These are phyloP conservation scores for Tolypocladium ophioglossoides DNA, from an alignment of 2,329 filamentous ascomycete genomes.

Conservation along the genomic window DNA sequence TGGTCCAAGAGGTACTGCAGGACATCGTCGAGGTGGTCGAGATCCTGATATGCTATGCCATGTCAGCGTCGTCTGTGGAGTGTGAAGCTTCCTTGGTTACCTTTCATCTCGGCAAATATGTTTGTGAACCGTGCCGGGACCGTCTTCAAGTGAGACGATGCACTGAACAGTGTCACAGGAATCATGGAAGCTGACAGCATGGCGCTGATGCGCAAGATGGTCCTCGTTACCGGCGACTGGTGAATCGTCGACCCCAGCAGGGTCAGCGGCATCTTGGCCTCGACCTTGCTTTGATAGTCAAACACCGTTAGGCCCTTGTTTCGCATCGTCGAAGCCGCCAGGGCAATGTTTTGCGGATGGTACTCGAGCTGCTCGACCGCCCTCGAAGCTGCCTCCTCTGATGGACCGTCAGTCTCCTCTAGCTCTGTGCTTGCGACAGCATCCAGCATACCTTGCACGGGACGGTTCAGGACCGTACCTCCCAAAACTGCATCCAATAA, in stretches of 20 bases:
- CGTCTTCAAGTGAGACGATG: constrained; percentile 2
- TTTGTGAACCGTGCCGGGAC: constrained; percentile 6
- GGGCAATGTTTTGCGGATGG: constrained; percentile 11
- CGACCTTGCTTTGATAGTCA: constrained; percentile 7
- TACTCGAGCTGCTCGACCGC: constrained; percentile 9
- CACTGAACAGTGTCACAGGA: constrained; percentile 10
- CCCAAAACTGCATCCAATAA: constrained; percentile 7
- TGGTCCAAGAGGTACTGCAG: constrained; percentile 14
- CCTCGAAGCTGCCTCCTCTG: constrained; percentile 8
- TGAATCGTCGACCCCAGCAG: constrained; percentile 11
- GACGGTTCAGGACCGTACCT: neutral
- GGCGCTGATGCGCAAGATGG: constrained; percentile 12
- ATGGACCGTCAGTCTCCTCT: neutral
- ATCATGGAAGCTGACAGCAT: constrained; percentile 13
- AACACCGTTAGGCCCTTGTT: constrained; percentile 8
- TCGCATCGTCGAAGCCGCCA: constrained; percentile 11
- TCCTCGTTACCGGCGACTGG: constrained; percentile 12
- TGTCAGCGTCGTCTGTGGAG: neutral
- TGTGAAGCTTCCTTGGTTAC: neutral
- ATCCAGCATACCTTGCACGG: constrained; percentile 10
- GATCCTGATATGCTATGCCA: constrained; percentile 8
- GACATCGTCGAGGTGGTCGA: constrained; percentile 9
- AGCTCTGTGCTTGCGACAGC: neutral
- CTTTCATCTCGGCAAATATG: constrained; percentile 7
- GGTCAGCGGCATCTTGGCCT: constrained; percentile 4